Conservation (phyloP, 176 grass and related monocot genomes). For the Triticum urartu region DNA sequence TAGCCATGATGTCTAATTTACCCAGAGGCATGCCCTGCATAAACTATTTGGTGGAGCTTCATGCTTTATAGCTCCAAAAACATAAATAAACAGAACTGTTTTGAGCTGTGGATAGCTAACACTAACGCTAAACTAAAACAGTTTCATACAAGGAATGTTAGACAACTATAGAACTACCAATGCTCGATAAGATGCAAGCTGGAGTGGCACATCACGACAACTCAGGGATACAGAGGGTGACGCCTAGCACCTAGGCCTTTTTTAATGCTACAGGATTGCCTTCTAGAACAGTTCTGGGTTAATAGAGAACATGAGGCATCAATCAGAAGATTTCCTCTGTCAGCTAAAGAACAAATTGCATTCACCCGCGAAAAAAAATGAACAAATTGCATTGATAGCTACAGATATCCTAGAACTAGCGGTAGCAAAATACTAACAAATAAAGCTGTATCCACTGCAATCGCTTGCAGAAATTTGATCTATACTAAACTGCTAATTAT, state of each 20-base stretch:
- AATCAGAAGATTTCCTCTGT: constrained; percentile 1
- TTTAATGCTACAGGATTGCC: background rate
- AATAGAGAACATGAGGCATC: background rate
- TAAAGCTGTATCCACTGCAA: background rate
- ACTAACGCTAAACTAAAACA: constrained; percentile 9
- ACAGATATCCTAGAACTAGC: background rate
- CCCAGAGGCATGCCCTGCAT: background rate
- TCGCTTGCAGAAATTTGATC: background rate
- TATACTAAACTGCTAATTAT: background rate
- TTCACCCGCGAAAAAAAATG: background rate
- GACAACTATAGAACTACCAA: background rate
- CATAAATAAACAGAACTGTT: background rate
- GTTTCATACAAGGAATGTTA: background rate
- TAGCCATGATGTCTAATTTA: background rate
- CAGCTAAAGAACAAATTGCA: background rate
- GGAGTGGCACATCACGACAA: background rate
- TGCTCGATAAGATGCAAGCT: constrained; percentile 3
- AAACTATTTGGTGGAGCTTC: background rate
- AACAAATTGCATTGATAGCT: background rate
- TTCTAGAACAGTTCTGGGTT: background rate
- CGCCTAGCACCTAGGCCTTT: background rate
- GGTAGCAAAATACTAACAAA: constrained; percentile 5
- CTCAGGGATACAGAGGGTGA: background rate
- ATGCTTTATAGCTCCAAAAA: background rate
- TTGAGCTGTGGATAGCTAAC: constrained; percentile 16